These are phyloP conservation scores for Crucihimalaya himalaica DNA, from an alignment of 345 rosid genomes.

Conservation along the genomic window DNA sequence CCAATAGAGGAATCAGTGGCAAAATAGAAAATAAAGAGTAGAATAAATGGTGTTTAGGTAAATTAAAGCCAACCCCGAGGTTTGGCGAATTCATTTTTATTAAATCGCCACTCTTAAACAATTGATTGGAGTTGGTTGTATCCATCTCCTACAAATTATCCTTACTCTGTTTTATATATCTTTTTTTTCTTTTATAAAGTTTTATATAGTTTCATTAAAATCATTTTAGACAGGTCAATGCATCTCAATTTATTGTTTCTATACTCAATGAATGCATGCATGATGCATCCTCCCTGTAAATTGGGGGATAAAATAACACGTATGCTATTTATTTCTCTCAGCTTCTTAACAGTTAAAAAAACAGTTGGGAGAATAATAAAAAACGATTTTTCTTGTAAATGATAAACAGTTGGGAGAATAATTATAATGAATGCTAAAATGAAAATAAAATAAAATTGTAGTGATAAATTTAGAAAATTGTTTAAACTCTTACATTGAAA, in stretches of 20 bases:
- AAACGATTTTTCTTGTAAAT: neutral
- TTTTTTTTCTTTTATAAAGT: too few species aligned
- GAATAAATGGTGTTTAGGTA: neutral
- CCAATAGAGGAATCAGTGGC: neutral
- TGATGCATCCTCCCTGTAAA: neutral
- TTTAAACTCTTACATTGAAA: neutral
- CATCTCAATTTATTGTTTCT: neutral
- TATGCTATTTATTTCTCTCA: neutral
- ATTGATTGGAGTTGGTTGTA: constrained; percentile 30
- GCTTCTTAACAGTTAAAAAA: neutral
- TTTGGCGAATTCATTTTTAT: constrained; percentile 10
- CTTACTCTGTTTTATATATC: neutral
- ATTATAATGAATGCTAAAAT: neutral
- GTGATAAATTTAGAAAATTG: neutral
- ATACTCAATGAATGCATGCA: neutral
- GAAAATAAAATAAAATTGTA: neutral
- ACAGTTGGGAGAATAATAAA: neutral
- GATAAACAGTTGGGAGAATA: neutral
- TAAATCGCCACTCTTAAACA: constrained; percentile 13
- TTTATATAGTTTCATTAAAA: neutral
- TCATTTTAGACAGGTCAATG: neutral
- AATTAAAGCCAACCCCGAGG: neutral
- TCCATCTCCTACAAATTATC: neutral
- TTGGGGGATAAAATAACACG: neutral
- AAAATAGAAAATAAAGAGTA: neutral